Evolutionary conservation across 2,329 filamentous ascomycete species (phyloP).

Genomic region (Aplosporella prunicola): DNA sequence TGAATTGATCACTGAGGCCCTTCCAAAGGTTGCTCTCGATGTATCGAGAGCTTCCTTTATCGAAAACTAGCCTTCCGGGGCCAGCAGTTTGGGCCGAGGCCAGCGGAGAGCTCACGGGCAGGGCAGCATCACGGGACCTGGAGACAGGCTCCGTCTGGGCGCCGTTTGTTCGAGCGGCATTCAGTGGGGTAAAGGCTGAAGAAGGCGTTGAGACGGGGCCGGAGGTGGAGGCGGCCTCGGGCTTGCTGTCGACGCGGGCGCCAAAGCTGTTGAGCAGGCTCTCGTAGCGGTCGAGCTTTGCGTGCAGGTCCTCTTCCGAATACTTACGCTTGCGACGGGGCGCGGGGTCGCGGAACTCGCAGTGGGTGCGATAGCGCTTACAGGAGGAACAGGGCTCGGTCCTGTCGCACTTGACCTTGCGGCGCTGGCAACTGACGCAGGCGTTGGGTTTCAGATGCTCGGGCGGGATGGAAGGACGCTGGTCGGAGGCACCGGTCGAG

Average conservation of each 20-base stretch:
- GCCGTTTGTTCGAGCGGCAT: conserved; percentile 8
- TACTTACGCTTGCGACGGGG: conserved; percentile 21
- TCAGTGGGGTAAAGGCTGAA: conserved; percentile 7
- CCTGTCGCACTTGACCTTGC: conserved; percentile 28
- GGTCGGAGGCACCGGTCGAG: not conserved
- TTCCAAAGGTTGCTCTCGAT: conserved; percentile 27
- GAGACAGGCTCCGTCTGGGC: not conserved
- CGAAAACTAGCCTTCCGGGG: conserved; percentile 18
- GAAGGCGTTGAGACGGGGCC: not conserved
- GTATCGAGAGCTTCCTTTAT: conserved; percentile 22
- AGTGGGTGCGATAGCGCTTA: conserved; percentile 21
- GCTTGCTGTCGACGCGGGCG: conserved; percentile 19
- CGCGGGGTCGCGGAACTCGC: conserved; percentile 25
- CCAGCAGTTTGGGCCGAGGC: not conserved
- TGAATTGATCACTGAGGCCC: conserved; percentile 22
- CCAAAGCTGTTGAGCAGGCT: conserved; percentile 21
- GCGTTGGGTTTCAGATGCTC: conserved; percentile 21
- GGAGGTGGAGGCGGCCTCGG: conserved; percentile 8
- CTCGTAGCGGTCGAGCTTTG: conserved; percentile 23
- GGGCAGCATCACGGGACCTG: not conserved
- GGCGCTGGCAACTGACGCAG: conserved; percentile 24
- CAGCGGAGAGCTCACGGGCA: not conserved
- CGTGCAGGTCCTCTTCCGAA: conserved; percentile 18
- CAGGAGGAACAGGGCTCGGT: conserved; percentile 24
- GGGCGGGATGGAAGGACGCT: not conserved